phyloP scores from a whole-genome alignment of 768 basidiomycete genomes.

The Daedaleopsis sinensis region DNA sequence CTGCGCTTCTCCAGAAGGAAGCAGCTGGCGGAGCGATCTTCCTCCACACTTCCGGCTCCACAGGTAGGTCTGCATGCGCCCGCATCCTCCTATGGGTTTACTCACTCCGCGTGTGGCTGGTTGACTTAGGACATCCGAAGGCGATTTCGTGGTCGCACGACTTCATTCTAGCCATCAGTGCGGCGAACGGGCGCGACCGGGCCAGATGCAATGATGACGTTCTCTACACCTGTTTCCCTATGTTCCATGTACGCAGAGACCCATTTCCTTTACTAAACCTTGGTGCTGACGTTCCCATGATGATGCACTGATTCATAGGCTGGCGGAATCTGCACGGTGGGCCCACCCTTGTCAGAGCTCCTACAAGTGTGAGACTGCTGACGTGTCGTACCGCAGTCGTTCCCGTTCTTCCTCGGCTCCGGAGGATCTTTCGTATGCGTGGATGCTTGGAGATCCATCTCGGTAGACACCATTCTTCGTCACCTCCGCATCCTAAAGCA shows the following conservation, averaged over 20 bases:
- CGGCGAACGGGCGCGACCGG: conserved; percentile 5
- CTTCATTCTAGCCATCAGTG: conserved; percentile 8
- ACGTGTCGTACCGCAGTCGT: conserved; percentile 14
- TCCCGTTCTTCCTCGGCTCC: neutral
- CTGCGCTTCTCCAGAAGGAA: neutral
- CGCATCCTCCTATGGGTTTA: neutral
- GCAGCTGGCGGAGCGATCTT: neutral
- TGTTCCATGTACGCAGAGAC: conserved; percentile 25
- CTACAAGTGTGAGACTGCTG: neutral
- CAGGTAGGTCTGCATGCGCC: neutral
- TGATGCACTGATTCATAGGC: conserved; percentile 3
- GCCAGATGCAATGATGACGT: conserved; percentile 6
- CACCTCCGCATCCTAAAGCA: conserved; percentile 19
- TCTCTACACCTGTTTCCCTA: conserved; percentile 25
- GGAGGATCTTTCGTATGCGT: neutral
- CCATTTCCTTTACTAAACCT: neutral
- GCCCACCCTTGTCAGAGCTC: conserved; percentile 13
- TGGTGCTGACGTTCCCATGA: neutral
- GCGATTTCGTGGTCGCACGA: conserved; percentile 21
- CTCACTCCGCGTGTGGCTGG: neutral
- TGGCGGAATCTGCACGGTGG: conserved; percentile 8
- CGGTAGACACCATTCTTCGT: conserved; percentile 11
- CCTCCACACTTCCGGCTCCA: conserved; percentile 7
- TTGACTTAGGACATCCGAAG: conserved; percentile 27
- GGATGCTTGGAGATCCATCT: neutral